Conservation (phyloP, 257 asterid species). For the Primulina eburnea region DNA sequence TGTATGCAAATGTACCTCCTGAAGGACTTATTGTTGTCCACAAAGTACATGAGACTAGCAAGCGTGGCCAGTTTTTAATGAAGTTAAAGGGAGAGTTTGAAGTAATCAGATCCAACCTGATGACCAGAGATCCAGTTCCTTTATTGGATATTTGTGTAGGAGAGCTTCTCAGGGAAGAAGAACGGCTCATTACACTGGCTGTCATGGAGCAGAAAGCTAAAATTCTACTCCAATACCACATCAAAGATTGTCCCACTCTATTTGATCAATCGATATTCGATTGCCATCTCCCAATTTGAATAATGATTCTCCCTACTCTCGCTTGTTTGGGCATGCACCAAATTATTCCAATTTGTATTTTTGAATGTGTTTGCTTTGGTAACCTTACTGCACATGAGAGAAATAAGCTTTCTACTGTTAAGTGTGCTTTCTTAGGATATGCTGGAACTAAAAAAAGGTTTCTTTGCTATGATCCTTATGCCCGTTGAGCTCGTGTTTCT, state of each 20-base stretch:
- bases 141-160: conserved; percentile 8
- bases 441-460: too few species aligned
- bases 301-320: too few species aligned
- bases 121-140: conserved; percentile 6
- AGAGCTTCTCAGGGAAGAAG: conserved; percentile 7
- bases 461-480: too few species aligned
- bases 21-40: background rate
- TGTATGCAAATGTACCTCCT: background rate
- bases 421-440: too few species aligned
- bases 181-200: too few species aligned
- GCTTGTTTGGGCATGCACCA: background rate
- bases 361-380: background rate
- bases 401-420: background rate
- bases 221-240: conserved; percentile 1
- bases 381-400: background rate
- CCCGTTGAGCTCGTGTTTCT: too few species aligned
- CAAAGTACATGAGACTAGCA: background rate
- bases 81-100: conserved; percentile 3
- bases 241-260: background rate
- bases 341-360: background rate
- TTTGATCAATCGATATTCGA: too few species aligned
- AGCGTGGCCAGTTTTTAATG: conserved; percentile 17
- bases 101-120: background rate
- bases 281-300: too few species aligned
- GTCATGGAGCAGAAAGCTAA: background rate